phyloP scores from a whole-genome alignment of 2,329 filamentous ascomycete species.

The Cladosporium colombiae region DNA sequence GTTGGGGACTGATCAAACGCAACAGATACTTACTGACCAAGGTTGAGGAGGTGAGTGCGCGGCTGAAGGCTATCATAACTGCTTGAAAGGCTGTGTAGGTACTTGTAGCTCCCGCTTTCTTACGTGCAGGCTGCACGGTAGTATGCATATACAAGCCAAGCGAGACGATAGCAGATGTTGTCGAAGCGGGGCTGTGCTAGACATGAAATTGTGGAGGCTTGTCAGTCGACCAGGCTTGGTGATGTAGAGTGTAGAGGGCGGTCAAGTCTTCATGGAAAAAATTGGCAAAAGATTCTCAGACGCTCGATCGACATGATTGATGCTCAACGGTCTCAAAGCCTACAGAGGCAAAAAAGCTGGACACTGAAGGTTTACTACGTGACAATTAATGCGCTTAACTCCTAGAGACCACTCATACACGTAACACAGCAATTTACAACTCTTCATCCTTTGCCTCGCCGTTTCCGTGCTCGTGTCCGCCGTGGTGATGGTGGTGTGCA shows the following conservation, averaged over 20 bases:
- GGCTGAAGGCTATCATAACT: background rate
- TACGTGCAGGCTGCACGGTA: background rate
- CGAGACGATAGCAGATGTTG: background rate
- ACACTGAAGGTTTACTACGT: background rate
- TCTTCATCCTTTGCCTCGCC: slow-evolving; percentile 8
- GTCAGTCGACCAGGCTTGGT: background rate
- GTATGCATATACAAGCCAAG: slow-evolving; percentile 4
- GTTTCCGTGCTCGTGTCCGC: background rate
- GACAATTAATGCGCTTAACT: background rate
- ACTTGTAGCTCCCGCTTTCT: background rate
- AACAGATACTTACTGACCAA: background rate
- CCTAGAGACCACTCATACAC: background rate
- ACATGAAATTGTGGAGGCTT: background rate
- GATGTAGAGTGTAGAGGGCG: background rate
- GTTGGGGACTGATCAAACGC: background rate
- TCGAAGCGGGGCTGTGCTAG: background rate
- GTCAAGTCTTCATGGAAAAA: background rate
- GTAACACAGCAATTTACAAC: background rate
- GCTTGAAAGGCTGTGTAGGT: background rate
- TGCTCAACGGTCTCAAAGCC: background rate
- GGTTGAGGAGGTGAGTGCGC: background rate
- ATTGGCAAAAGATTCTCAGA: background rate
- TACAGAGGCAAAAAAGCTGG: background rate
- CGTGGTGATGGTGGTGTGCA: background rate
- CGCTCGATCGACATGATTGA: background rate